These are phyloP conservation scores for Parachaetomium inaequale DNA, from an alignment of 495 filamentous ascomycete species.

Conservation along the genomic window DNA sequence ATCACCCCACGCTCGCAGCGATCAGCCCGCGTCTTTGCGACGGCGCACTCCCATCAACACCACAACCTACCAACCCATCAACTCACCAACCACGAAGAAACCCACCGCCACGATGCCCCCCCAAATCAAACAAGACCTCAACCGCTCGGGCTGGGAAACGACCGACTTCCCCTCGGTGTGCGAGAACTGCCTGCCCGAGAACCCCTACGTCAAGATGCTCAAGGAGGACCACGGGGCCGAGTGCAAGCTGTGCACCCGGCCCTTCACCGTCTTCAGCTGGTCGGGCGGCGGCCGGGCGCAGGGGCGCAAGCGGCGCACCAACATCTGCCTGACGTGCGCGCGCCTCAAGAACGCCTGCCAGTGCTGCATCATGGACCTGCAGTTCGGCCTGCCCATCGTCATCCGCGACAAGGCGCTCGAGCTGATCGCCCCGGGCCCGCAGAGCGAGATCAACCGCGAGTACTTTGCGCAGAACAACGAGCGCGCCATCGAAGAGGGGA, in stretches of 20 bases:
- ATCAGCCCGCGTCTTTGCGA: not conserved
- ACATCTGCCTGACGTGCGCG: slow-evolving; percentile 92
- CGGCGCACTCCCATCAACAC: not conserved
- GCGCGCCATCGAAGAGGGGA: slow-evolving; percentile 86
- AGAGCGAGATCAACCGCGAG: slow-evolving; percentile 88
- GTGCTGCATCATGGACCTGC: slow-evolving; percentile 96
- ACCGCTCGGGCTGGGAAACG: slow-evolving; percentile 92
- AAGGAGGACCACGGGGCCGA: slow-evolving; percentile 89
- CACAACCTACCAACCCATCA: not conserved
- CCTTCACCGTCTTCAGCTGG: slow-evolving; percentile 95
- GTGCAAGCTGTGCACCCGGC: slow-evolving; percentile 86
- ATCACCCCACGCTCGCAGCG: slow-evolving; percentile 10
- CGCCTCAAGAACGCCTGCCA: slow-evolving; percentile 97
- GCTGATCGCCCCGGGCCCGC: slow-evolving; percentile 89
- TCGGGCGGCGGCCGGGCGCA: slow-evolving; percentile 73
- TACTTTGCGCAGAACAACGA: slow-evolving; percentile 98
- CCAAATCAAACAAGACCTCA: slow-evolving; percentile 92
- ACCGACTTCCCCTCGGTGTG: slow-evolving; percentile 74
- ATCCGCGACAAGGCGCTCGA: slow-evolving; percentile 96
- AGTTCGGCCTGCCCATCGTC: slow-evolving; percentile 88
- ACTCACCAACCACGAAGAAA: not conserved
- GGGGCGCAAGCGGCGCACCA: slow-evolving; percentile 81
- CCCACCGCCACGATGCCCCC: slow-evolving; percentile 43
- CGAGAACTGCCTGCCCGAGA: slow-evolving; percentile 82
- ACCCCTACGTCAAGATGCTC: slow-evolving; percentile 97